Evolutionary conservation across 192 early-diverging fungal genomes (phyloP).

Genomic region (Mortierella antarctica): DNA sequence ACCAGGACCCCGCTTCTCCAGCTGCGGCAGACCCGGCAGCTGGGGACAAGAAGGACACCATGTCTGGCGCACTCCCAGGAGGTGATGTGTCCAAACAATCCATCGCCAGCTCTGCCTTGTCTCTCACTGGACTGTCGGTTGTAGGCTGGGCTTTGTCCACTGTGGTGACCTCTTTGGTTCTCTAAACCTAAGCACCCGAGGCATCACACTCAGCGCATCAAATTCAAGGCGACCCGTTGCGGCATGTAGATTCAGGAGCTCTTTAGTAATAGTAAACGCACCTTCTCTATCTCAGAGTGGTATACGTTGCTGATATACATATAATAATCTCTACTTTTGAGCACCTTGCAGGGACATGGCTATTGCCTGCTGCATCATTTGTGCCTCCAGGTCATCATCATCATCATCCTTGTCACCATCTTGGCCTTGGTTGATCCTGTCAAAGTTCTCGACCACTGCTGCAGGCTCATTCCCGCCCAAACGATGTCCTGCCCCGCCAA

Average conservation of each 20-base stretch:
- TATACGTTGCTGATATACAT: not conserved
- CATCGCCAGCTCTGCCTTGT: not conserved
- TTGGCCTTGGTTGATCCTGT: too few species aligned
- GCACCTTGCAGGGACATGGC: conserved; percentile 28
- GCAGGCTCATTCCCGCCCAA: conserved; percentile 12
- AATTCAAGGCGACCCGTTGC: too few species aligned
- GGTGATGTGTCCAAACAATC: not conserved
- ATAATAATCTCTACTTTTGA: not conserved
- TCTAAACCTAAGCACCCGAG: not conserved
- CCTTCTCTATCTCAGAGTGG: too few species aligned
- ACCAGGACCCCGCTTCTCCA: not conserved
- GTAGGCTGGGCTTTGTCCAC: conserved; percentile 27
- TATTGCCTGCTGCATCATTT: conserved; percentile 49
- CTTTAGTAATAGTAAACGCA: too few species aligned
- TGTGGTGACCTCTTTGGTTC: conserved; percentile 3
- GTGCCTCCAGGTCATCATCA: conserved; percentile 27
- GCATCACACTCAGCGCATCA: too few species aligned
- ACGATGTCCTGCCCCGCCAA: conserved; percentile 45
- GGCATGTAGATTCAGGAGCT: too few species aligned
- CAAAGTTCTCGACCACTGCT: not conserved
- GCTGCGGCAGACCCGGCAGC: too few species aligned
- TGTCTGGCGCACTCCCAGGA: not conserved
- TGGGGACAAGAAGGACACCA: not conserved
- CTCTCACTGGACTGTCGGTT: conserved; percentile 14
- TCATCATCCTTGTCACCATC: not conserved